Conservation (phyloP, 2,329 filamentous ascomycete species). For the Diaporthe sp. region DNA sequence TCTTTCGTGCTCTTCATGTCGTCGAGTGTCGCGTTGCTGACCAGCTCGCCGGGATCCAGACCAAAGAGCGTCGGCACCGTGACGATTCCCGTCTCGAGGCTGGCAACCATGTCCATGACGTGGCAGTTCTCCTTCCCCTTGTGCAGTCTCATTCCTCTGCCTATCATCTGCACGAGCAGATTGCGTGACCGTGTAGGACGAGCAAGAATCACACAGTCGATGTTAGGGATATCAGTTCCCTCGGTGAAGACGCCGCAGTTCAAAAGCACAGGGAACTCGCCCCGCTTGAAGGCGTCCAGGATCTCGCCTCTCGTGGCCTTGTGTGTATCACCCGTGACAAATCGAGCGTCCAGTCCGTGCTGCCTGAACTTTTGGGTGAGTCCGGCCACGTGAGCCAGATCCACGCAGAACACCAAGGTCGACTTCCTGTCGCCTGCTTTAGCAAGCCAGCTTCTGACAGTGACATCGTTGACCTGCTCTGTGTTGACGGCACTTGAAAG, state of each 20-base stretch:
- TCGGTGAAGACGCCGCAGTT: slow-evolving; percentile 98
- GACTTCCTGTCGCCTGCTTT: slow-evolving; percentile 82
- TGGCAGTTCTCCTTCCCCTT: slow-evolving; percentile 90
- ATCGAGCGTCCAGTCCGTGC: slow-evolving; percentile 85
- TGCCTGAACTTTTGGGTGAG: slow-evolving; percentile 83
- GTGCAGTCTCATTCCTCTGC: slow-evolving; percentile 88
- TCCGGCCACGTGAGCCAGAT: slow-evolving; percentile 83
- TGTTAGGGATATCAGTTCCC: slow-evolving; percentile 96
- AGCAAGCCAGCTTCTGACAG: slow-evolving; percentile 86
- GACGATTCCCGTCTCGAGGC: slow-evolving; percentile 85
- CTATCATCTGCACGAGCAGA: slow-evolving; percentile 97
- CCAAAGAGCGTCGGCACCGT: slow-evolving; percentile 95
- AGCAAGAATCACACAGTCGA: slow-evolving; percentile 92
- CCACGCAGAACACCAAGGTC: slow-evolving; percentile 94
- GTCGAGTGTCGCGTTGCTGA: slow-evolving; percentile 75
- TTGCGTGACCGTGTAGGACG: slow-evolving; percentile 94
- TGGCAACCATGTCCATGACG: slow-evolving; percentile 95
- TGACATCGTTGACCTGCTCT: slow-evolving; percentile 82
- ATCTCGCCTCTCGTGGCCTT: slow-evolving; percentile 76
- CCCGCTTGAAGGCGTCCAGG: slow-evolving; percentile 81
- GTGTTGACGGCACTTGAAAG: slow-evolving; percentile 90
- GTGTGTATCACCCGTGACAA: slow-evolving; percentile 86
- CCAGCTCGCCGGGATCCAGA: slow-evolving; percentile 84
- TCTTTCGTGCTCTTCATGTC: slow-evolving; percentile 71
- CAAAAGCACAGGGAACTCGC: slow-evolving; percentile 87